phyloP scores from a whole-genome alignment of 805 yeast species.

The Saccharomycopsis sp. region DNA sequence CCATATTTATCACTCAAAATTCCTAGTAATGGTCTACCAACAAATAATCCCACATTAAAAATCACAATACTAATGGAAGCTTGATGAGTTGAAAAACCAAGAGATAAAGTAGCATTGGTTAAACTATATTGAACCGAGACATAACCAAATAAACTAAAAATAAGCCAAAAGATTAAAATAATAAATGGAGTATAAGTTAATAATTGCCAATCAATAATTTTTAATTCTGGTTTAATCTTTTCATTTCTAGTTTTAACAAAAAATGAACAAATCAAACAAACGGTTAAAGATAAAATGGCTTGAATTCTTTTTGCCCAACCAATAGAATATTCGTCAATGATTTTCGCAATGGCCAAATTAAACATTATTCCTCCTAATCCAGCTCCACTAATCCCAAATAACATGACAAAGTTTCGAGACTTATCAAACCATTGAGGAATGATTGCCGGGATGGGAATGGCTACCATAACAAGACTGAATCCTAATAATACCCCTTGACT shows the following conservation, averaged over 20 bases:
- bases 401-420: constrained; percentile 36
- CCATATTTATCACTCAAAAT: constrained; percentile 40
- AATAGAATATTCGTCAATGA: constrained; percentile 19
- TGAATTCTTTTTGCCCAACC: constrained; percentile 17
- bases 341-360: constrained; percentile 21
- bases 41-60: constrained; percentile 44
- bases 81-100: constrained; percentile 50
- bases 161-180: constrained; percentile 32
- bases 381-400: constrained; percentile 24
- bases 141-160: constrained; percentile 48
- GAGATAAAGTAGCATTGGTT: constrained; percentile 47
- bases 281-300: constrained; percentile 5
- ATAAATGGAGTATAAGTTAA: constrained; percentile 32
- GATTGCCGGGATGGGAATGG: constrained; percentile 47
- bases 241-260: constrained; percentile 23
- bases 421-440: constrained; percentile 65
- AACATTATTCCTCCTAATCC: constrained; percentile 30
- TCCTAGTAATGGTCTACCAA: constrained; percentile 51
- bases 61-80: constrained; percentile 49
- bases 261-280: constrained; percentile 6
- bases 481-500: constrained; percentile 63
- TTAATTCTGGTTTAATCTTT: constrained; percentile 21
- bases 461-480: constrained; percentile 37
- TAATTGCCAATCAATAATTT: constrained; percentile 32
- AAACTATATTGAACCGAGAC: constrained; percentile 48